Conservation (phyloP, 495 filamentous ascomycete genomes). For the Rhypophila decipiens region DNA sequence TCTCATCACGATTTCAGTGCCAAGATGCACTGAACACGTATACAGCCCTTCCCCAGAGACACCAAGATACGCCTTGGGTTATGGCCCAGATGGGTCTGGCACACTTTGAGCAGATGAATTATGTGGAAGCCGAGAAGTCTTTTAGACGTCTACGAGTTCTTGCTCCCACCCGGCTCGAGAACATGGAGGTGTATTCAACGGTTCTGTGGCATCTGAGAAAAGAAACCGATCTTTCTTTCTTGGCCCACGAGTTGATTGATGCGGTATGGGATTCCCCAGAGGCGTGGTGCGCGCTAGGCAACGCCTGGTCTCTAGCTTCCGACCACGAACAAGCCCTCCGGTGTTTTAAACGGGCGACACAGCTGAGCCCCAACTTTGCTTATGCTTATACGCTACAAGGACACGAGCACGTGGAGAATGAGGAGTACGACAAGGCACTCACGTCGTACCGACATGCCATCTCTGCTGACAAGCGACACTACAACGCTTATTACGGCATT, state of each 20-base stretch:
- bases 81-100: slow-evolving; percentile 82
- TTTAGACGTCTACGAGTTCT: slow-evolving; percentile 70
- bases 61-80: slow-evolving; percentile 94
- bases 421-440: slow-evolving; percentile 93
- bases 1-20: slow-evolving; percentile 70
- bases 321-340: slow-evolving; percentile 92
- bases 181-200: slow-evolving; percentile 97
- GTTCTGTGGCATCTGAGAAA: slow-evolving; percentile 94
- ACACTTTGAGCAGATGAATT: slow-evolving; percentile 80
- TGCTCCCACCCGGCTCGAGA: slow-evolving; percentile 72
- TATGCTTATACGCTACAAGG: slow-evolving; percentile 95
- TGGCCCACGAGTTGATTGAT: slow-evolving; percentile 85
- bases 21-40: slow-evolving; percentile 68
- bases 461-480: slow-evolving; percentile 78
- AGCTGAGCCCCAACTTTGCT: slow-evolving; percentile 82
- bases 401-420: slow-evolving; percentile 92
- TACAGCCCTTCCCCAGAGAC: slow-evolving; percentile 58
- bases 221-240: slow-evolving; percentile 83
- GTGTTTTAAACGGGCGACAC: slow-evolving; percentile 92
- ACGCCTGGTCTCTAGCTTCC: slow-evolving; percentile 88
- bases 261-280: slow-evolving; percentile 80
- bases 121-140: slow-evolving; percentile 76
- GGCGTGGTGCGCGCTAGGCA: slow-evolving; percentile 92
- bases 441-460: slow-evolving; percentile 77
- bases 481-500: slow-evolving; percentile 96